Base-by-base conservation (phyloP, 2,329 filamentous ascomycete genomes). In the Dothideomycetes sp. region DNA sequence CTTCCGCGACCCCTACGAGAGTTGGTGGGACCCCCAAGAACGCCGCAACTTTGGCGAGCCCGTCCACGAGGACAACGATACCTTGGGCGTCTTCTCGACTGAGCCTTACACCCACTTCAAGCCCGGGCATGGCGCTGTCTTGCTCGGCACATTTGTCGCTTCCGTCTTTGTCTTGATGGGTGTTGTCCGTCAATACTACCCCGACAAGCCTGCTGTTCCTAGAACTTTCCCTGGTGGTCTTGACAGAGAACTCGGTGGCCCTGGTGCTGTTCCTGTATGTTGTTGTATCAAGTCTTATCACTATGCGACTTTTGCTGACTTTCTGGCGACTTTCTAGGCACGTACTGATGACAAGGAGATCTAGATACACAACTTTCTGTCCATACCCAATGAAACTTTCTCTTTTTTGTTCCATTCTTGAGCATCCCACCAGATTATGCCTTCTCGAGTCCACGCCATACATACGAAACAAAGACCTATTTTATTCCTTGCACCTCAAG, bases 1-100 rank as follows among this genome's bases (percentile, higher is more conserved):
- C 63, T 84, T 86, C 68, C 85, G 91, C 61, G 91, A 96, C 64
- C 91, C 93, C 24, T 77, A 96, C 62, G 89, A 66, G 59, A 80
- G 85, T 59, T 98, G 87, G 86, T 96, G 87, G 85, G 89, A 98
- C 67, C 83, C 87, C 64, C 91, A 98, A 68, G 91, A 96, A 65
- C 81, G 88, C 61, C 79, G 91, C 57, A 96, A 98, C 73, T 96
- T 84, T 61, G 88, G 88, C 64, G 93, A 98, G 65, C 85, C 89
- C 10, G 78, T 94, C 38, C 89, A 98, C 64, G 93, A 98, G 65
- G 91, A 98, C 64, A 83, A 95, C 64, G 93, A 98, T 62, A 74
- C 87, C 44, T 72, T 96, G 44, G 88, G 87, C 53, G 82, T 94
- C 49, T 89, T 98, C 66, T 82, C 84, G 36, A 78, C 86, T 2